Conservation (phyloP, 2,329 filamentous ascomycete genomes). For the Claviceps quebecensis region DNA sequence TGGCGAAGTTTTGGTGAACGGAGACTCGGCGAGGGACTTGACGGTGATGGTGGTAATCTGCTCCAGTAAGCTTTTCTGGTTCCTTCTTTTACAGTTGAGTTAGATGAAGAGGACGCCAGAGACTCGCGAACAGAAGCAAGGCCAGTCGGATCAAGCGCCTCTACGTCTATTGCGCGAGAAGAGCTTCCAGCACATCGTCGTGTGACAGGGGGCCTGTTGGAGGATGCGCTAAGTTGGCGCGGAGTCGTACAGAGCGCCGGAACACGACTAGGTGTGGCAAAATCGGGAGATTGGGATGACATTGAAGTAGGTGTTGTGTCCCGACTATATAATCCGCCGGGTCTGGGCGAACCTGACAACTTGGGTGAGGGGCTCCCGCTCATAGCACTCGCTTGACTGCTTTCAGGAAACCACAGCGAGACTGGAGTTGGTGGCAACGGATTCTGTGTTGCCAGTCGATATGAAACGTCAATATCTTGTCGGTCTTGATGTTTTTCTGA, state of each 20-base stretch:
- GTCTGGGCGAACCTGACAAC: conserved; percentile 58
- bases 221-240: conserved; percentile 40
- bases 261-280: conserved; percentile 34
- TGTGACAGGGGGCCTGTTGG: conserved; percentile 45
- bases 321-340: conserved; percentile 52
- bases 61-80: conserved; percentile 29
- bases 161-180: conserved; percentile 33
- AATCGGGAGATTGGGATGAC: conserved; percentile 57
- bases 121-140: conserved; percentile 56
- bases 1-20: conserved; percentile 42
- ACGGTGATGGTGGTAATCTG: conserved; percentile 33
- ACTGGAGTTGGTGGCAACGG: conserved; percentile 50
- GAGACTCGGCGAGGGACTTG: conserved; percentile 48
- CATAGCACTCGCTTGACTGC: conserved; percentile 41
- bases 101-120: conserved; percentile 57
- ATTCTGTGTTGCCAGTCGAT: conserved; percentile 47
- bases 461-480: conserved; percentile 32
- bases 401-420: conserved; percentile 41
- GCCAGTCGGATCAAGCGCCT: conserved; percentile 36
- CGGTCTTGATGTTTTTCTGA: conserved; percentile 20
- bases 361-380: conserved; percentile 62
- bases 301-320: conserved; percentile 69
- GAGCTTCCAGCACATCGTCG: conserved; percentile 42
- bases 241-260: conserved; percentile 26
- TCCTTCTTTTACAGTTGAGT: conserved; percentile 48